Conservation (phyloP, 2,329 filamentous ascomycete genomes). For the Alternaria arbusti region DNA sequence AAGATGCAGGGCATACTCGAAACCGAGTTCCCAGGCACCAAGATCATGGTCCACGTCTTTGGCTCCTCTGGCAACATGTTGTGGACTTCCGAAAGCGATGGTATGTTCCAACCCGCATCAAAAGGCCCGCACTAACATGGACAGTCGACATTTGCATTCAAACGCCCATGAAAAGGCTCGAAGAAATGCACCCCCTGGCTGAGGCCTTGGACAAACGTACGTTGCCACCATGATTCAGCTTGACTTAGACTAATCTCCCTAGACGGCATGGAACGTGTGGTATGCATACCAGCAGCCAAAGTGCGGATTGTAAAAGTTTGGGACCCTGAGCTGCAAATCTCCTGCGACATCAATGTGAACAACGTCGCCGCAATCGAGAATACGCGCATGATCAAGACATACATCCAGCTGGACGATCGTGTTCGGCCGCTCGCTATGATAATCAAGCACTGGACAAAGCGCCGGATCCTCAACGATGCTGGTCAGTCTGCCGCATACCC, state of each 20-base stretch:
- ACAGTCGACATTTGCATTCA: constrained; percentile 97
- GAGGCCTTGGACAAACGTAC: constrained; percentile 83
- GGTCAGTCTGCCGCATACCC: constrained; percentile 67
- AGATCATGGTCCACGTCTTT: constrained; percentile 92
- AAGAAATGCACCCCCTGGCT: constrained; percentile 89
- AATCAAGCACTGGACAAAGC: constrained; percentile 96
- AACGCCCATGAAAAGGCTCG: constrained; percentile 84
- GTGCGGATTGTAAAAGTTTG: constrained; percentile 99
- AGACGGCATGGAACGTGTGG: constrained; percentile 97
- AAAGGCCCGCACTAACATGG: constrained; percentile 28
- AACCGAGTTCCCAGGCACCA: constrained; percentile 86
- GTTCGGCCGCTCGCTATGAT: constrained; percentile 95
- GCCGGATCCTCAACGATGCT: constrained; percentile 92
- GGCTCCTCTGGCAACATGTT: constrained; percentile 97
- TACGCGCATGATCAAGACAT: constrained; percentile 96
- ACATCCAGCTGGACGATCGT: constrained; percentile 89
- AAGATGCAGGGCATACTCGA: constrained; percentile 91
- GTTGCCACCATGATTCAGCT: constrained; percentile 43
- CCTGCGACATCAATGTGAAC: constrained; percentile 99
- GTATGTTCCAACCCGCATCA: constrained; percentile 57
- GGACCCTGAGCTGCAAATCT: constrained; percentile 88
- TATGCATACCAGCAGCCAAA: constrained; percentile 93
- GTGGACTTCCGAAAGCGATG: constrained; percentile 94
- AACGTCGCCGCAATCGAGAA: constrained; percentile 95
- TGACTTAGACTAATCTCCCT: constrained; percentile 41